Evolutionary conservation across 495 filamentous ascomycete species (phyloP), one percentile per base, ranked within the genome.

Genomic region (Lepidopterella palustris): DNA sequence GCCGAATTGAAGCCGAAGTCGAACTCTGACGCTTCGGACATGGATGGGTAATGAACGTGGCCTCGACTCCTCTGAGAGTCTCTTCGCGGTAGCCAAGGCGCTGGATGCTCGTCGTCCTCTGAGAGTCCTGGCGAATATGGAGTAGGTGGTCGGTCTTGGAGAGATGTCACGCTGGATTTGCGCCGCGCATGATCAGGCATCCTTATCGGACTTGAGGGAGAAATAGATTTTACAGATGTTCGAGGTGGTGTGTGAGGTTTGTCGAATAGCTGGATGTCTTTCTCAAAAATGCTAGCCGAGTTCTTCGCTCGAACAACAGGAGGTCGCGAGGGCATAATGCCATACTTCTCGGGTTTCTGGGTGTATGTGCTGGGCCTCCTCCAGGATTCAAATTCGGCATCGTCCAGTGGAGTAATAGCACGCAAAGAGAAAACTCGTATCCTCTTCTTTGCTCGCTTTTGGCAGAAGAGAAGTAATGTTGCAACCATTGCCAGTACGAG

Each of bases 321-420:
- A 13, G 60, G 64, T 32, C 59, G 50, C 1, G 64, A 59, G 15
- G 64, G 59, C 39, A 25, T 60, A 57, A 67, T 67, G 15, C 53
- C 55, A 45, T 64, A 61, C 32, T 68, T 68, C 29, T 64, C 61
- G 1, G 57, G 58, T 5, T 55, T 61, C 32, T 58, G 28, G 9
- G 59, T 64, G 27, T 68, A 62, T 28, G 57, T 53, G 31, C 61
- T 62, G 4, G 65, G 65, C 32, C 61, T 53, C n/a, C 65, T 55
- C 65, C 65, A 68, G 24, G 65, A 68, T 56, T 68, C 65, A 31
- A 68, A 68, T 31, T 64, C 61, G 29, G 65, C 65, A 40, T 68
- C 65, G 59, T 68, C 65, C 10, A 68, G 61, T 52, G 65, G 65
- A 28, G 65, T 68, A 13, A 68, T 61, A 27, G 65, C 58, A 50